Percentiles rank a stretch among this genome's conserved stretches.
Conservation (phyloP, 441 rosid genomes). For the Bruguiera hainesii region DNA sequence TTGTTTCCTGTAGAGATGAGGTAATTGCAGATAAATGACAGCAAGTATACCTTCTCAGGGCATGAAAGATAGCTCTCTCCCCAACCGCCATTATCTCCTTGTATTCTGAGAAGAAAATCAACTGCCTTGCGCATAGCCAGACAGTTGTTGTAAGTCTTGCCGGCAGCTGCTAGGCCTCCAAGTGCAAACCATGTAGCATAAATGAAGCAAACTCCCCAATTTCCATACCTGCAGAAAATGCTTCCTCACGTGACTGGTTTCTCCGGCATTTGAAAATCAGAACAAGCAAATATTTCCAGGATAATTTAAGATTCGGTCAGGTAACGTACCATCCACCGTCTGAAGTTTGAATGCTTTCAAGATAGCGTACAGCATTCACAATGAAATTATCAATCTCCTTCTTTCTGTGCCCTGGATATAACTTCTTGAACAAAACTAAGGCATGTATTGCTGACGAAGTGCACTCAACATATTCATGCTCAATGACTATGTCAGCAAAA, state of each 20-base stretch:
- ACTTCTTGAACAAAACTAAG: slow-evolving; percentile 38
- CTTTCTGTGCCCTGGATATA: slow-evolving; percentile 42
- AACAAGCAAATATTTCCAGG: no score
- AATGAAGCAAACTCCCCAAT: slow-evolving; percentile 51
- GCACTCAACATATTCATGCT: slow-evolving; percentile 59
- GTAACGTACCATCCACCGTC: slow-evolving; percentile 53
- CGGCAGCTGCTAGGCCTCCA: slow-evolving; percentile 39
- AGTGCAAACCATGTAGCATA: slow-evolving; percentile 49
- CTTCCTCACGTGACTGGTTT: background rate
- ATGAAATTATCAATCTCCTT: slow-evolving; percentile 45
- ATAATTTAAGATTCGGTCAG: background rate
- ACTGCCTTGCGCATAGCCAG: slow-evolving; percentile 31
- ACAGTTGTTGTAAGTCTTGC: slow-evolving; percentile 36
- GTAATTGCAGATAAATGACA: no score
- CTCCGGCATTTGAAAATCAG: no score
- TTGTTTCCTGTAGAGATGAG: background rate
- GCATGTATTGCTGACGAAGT: slow-evolving; percentile 51
- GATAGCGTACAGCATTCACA: slow-evolving; percentile 30
- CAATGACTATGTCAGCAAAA: slow-evolving; percentile 49
- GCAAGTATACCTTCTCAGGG: slow-evolving; percentile 26
- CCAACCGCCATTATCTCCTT: slow-evolving; percentile 53
- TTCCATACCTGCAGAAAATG: slow-evolving; percentile 25
- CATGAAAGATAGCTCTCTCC: slow-evolving; percentile 54
- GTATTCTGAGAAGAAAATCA: slow-evolving; percentile 36
- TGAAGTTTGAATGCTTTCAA: slow-evolving; percentile 40